Evolutionary conservation across 371 early-diverging fungal species (phyloP).

Genomic region (Mortierella sp.): DNA sequence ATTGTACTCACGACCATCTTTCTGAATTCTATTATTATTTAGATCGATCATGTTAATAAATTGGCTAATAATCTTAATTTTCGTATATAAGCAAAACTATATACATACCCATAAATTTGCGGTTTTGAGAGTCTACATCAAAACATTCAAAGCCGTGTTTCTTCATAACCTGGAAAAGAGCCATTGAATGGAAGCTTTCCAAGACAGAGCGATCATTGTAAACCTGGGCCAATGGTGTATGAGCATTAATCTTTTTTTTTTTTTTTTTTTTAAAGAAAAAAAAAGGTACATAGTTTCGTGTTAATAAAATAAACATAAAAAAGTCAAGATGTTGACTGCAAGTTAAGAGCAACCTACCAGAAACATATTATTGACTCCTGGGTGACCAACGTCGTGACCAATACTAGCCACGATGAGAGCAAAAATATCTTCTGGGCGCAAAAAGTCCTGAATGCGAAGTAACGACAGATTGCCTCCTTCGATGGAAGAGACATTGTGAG

Average conservation of each 20-base stretch:
- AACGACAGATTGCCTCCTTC: slow-evolving; percentile 14
- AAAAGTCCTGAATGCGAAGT: slow-evolving; percentile 63
- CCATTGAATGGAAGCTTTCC: slow-evolving; percentile 94
- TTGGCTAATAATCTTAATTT: slow-evolving; percentile 15
- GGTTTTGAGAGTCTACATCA: slow-evolving; percentile 59
- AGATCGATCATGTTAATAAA: neutral
- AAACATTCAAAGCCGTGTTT: slow-evolving; percentile 68
- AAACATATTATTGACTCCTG: slow-evolving; percentile 87
- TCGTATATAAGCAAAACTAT: neutral
- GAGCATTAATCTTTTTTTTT: slow-evolving; percentile 69
- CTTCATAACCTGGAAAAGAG: slow-evolving; percentile 85
- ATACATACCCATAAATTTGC: slow-evolving; percentile 55
- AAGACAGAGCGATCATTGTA: slow-evolving; percentile 95
- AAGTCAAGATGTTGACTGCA: neutral
- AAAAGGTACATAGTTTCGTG: neutral
- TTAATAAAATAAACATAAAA: neutral
- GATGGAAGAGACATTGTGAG: neutral
- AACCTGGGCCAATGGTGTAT: slow-evolving; percentile 86
- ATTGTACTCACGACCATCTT: slow-evolving; percentile 80
- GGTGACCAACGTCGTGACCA: slow-evolving; percentile 91
- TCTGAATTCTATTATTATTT: slow-evolving; percentile 65
- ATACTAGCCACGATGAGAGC: slow-evolving; percentile 83
- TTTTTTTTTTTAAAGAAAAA: neutral
- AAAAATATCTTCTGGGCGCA: slow-evolving; percentile 77
- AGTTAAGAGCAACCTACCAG: slow-evolving; percentile 61